phyloP scores from a whole-genome alignment of 2,329 filamentous ascomycete species.

The Blastomyces parvus region DNA sequence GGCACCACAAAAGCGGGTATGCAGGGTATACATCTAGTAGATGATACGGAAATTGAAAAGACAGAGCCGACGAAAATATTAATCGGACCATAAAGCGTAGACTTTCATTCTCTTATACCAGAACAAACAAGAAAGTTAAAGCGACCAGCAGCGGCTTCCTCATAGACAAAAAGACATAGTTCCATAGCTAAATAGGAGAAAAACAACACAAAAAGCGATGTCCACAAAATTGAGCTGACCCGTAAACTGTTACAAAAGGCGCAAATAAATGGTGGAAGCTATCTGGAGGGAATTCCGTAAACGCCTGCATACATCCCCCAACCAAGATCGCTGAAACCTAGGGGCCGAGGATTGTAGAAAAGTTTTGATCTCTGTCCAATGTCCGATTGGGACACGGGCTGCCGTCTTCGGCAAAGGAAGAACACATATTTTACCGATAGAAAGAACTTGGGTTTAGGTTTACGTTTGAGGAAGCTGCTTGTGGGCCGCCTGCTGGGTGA shows the following conservation, averaged over 20 bases:
- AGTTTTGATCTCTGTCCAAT: background rate
- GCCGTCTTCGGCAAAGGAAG: background rate
- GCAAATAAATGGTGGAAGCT: background rate
- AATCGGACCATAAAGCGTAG: background rate
- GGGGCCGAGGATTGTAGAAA: background rate
- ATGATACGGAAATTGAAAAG: background rate
- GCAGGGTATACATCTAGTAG: background rate
- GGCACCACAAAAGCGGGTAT: background rate
- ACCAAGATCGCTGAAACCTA: background rate
- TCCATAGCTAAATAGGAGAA: background rate
- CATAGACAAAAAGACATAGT: too few relatives aligned
- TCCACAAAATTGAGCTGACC: background rate
- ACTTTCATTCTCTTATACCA: constrained; percentile 1
- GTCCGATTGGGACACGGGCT: background rate
- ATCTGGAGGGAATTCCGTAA: background rate
- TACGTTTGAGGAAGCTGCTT: constrained; percentile 13
- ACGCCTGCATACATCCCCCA: background rate
- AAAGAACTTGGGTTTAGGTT: constrained; percentile 32
- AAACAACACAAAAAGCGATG: background rate
- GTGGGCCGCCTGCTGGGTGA: constrained; percentile 25
- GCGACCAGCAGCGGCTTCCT: background rate
- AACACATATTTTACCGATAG: constrained; percentile 24
- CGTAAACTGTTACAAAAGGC: background rate
- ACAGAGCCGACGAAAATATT: background rate
- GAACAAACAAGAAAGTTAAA: background rate